Evolutionary conservation across 768 basidiomycete genomes (phyloP).

Genomic region (Russula ochroleuca): DNA sequence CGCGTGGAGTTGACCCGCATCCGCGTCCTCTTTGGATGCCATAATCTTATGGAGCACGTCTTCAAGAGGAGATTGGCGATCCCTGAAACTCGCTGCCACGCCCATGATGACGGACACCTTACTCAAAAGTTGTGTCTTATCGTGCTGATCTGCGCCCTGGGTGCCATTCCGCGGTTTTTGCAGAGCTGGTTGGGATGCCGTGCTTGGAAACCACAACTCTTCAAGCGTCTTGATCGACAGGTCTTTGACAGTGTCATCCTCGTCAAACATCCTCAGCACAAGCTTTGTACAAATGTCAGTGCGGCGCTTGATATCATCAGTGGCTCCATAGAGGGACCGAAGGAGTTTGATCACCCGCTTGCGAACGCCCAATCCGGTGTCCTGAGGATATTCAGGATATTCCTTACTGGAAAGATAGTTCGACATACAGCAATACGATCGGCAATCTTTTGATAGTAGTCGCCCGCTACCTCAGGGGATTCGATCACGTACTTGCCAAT

Average conservation of each 20-base stretch:
- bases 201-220: slow-evolving; percentile 77
- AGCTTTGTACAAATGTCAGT: slow-evolving; percentile 81
- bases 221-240: slow-evolving; percentile 86
- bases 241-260: slow-evolving; percentile 94
- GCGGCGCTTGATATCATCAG: slow-evolving; percentile 53
- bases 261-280: slow-evolving; percentile 81
- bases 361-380: slow-evolving; percentile 88
- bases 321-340: slow-evolving; percentile 70
- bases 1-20: slow-evolving; percentile 51
- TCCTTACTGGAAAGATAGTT: not conserved
- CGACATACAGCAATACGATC: slow-evolving; percentile 81
- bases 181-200: slow-evolving; percentile 6
- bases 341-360: slow-evolving; percentile 96
- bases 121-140: slow-evolving; percentile 51
- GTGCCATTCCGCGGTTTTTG: slow-evolving; percentile 36
- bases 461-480: slow-evolving; percentile 77
- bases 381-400: slow-evolving; percentile 45
- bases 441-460: slow-evolving; percentile 85
- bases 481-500: slow-evolving; percentile 97
- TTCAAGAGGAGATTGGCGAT: slow-evolving; percentile 79
- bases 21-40: slow-evolving; percentile 56
- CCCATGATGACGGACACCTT: slow-evolving; percentile 85
- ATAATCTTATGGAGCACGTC: slow-evolving; percentile 82
- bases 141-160: slow-evolving; percentile 35
- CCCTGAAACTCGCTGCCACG: slow-evolving; percentile 75